Percentiles rank a stretch among this genome's conserved stretches.
Evolutionary conservation across 2,329 filamentous ascomycete species (phyloP).

Genomic region (Setomelanomma holmii): DNA sequence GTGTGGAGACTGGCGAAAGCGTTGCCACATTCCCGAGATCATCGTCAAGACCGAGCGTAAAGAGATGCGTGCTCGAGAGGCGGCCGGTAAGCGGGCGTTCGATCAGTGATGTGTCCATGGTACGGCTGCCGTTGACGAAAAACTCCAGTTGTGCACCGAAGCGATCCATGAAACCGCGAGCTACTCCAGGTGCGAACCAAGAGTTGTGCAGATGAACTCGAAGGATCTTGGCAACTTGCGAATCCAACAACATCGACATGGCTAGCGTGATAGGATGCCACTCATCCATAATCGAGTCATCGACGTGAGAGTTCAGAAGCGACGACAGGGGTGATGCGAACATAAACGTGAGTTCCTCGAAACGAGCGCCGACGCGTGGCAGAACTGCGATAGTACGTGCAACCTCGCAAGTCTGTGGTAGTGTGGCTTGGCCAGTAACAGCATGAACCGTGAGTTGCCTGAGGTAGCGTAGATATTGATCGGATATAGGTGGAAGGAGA

Average conservation of each 20-base stretch:
- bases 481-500: constrained; percentile 24
- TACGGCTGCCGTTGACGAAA: not conserved
- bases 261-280: constrained; percentile 22
- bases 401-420: constrained; percentile 6
- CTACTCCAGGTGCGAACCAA: constrained; percentile 23
- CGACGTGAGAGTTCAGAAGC: constrained; percentile 19
- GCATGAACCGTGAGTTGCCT: constrained; percentile 14
- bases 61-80: constrained; percentile 11
- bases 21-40: constrained; percentile 8
- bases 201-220: constrained; percentile 12
- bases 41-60: constrained; percentile 8
- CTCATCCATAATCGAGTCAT: constrained; percentile 23
- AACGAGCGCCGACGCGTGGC: constrained; percentile 13
- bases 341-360: constrained; percentile 15
- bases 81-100: constrained; percentile 10
- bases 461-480: constrained; percentile 26
- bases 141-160: constrained; percentile 15
- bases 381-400: constrained; percentile 17
- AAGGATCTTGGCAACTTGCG: constrained; percentile 8
- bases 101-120: not conserved
- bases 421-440: constrained; percentile 3
- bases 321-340: constrained; percentile 17
- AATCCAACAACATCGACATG: constrained; percentile 13
- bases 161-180: constrained; percentile 6
- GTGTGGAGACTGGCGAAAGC: not conserved